These are phyloP conservation scores for Nyssa sinensis DNA, from an alignment of 148 eudicot species.

Conservation along the genomic window DNA sequence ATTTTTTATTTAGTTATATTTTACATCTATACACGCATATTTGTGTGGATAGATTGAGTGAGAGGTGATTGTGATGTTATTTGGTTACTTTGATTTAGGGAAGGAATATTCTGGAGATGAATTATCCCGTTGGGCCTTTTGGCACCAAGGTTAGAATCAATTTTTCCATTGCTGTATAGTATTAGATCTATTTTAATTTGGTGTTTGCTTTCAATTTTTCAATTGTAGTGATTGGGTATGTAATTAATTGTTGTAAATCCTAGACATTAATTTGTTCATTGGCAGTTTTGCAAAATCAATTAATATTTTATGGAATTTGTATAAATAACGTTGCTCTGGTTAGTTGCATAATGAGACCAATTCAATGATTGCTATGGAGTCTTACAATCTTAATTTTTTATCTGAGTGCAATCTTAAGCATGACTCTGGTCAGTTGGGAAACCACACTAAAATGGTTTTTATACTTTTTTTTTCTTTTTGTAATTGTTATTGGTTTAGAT, in stretches of 20 bases:
- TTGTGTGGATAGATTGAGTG: neutral
- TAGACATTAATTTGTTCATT: neutral
- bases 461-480: no score
- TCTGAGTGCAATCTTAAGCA: no score
- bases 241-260: neutral
- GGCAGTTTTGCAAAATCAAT: neutral
- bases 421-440: no score
- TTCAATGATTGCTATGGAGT: neutral
- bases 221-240: no score
- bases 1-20: neutral
- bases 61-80: neutral
- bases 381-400: no score
- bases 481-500: no score
- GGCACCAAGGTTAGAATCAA: constrained; percentile 23
- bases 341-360: neutral
- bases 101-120: constrained; percentile 28
- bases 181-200: neutral
- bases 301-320: neutral
- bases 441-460: no score
- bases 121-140: constrained; percentile 24
- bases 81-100: constrained; percentile 16
- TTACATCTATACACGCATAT: neutral
- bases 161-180: neutral
- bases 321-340: neutral
- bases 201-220: neutral